Base-by-base conservation (phyloP, 805 yeast genomes). In the Wickerhamomyces sydowiorum region DNA sequence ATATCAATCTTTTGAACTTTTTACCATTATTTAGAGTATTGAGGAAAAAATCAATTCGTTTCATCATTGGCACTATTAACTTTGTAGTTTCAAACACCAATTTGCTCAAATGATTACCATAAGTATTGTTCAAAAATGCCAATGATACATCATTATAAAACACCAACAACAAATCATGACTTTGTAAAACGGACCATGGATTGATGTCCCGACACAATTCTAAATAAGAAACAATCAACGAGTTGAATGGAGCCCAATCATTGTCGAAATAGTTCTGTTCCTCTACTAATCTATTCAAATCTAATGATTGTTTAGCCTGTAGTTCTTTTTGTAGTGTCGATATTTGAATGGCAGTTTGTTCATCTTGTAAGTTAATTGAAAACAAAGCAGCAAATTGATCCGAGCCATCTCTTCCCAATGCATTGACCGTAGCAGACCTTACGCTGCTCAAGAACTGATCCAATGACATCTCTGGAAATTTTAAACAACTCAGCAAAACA, bases 171-270 rank as follows among this genome's bases (percentile, higher is more conserved):
- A 78, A 58, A 54, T 80, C 86, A 46, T 77, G 77, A 1, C 82
- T 75, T 29, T 69, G 70, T 5, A 77, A 52, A 1, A 66, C 43
- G 1, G 84, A 78, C 75, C 76, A 69, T 0, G 85, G 80, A 48
- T 79, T 72, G 37, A 80, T 47, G 50, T 76, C 78, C 41, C 75
- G 62, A 21, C 72, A 60, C 25, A 71, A 62, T 25, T 57, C 52
- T 12, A 80, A 51, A 49, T 73, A 80, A 17, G 69, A 61, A 1
- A 56, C 52, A 0, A 76, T 55, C 10, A 74, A 51, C 9, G 61
- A 62, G 38, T 70, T 73, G 49, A 79, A 75, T 0, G 78, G 70
- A 1, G 61, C 50, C 62, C 69, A 67, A 37, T 65, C 59, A 18
- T 62, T 69, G 15, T 59, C 57, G 29, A 54, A 66, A 10, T 51